These are phyloP conservation scores for Debaryomyces sp. DNA, from an alignment of 1,139 yeast species.

Conservation along the genomic window DNA sequence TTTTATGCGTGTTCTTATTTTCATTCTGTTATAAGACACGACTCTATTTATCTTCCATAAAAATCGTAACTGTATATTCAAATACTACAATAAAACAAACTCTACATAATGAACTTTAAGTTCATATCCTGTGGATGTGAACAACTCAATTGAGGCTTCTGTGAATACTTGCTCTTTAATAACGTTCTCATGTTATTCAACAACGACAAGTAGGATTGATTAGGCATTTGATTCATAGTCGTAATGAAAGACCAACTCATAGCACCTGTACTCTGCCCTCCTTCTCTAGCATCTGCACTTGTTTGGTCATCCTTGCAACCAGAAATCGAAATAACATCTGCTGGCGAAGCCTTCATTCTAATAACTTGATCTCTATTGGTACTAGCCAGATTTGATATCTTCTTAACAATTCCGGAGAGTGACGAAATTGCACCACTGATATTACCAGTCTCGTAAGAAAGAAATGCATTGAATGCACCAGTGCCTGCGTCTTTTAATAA, in stretches of 20 bases:
- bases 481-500: slow-evolving; percentile 82
- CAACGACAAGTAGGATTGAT: slow-evolving; percentile 76
- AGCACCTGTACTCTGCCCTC: slow-evolving; percentile 86
- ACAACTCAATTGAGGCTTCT: slow-evolving; percentile 84
- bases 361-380: slow-evolving; percentile 34
- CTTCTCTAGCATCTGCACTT: slow-evolving; percentile 79
- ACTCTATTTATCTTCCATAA: neutral
- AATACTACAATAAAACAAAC: neutral
- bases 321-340: slow-evolving; percentile 82
- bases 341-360: slow-evolving; percentile 74
- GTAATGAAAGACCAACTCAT: slow-evolving; percentile 89
- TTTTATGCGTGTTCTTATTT: slow-evolving; percentile 3
- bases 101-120: slow-evolving; percentile 50
- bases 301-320: slow-evolving; percentile 91
- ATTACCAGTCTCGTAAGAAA: slow-evolving; percentile 75
- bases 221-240: slow-evolving; percentile 66
- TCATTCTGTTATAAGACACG: slow-evolving; percentile 4
- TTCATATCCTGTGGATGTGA: slow-evolving; percentile 87
- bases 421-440: slow-evolving; percentile 52
- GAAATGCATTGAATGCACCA: slow-evolving; percentile 71
- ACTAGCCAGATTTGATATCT: slow-evolving; percentile 30
- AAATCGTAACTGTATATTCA: slow-evolving; percentile 1
- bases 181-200: slow-evolving; percentile 79
- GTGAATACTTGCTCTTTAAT: slow-evolving; percentile 71
- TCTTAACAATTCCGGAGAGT: slow-evolving; percentile 51